These are phyloP conservation scores for Penicillium sp. DNA, from an alignment of 2,329 filamentous ascomycete genomes.

Conservation along the genomic window DNA sequence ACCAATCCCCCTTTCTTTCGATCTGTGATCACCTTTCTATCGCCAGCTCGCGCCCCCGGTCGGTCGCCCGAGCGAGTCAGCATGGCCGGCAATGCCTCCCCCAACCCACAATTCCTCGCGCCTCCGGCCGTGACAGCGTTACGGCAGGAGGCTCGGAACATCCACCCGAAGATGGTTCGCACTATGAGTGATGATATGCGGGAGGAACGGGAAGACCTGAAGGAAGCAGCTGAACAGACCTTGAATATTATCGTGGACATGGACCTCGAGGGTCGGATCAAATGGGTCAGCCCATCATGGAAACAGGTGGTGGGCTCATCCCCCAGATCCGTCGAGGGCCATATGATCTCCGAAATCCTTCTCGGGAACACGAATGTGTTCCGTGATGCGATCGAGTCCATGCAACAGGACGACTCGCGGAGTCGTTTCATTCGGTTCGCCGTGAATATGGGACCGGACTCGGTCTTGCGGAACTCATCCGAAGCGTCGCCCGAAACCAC, in stretches of 20 bases:
- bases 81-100: constrained; percentile 46
- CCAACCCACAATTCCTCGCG: constrained; percentile 43
- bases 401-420: constrained; percentile 89
- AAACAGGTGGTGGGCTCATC: constrained; percentile 84
- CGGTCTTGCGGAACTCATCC: constrained; percentile 59
- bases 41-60: constrained; percentile 3
- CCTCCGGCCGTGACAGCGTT: constrained; percentile 48
- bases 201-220: constrained; percentile 89
- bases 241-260: constrained; percentile 95
- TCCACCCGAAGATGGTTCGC: constrained; percentile 54
- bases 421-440: constrained; percentile 88
- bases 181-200: constrained; percentile 85
- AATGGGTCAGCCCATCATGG: constrained; percentile 98
- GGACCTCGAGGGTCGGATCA: constrained; percentile 83
- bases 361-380: constrained; percentile 80
- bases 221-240: constrained; percentile 93
- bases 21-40: constrained; percentile 1
- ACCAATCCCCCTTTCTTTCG: constrained; percentile 1
- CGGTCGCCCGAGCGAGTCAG: constrained; percentile 25
- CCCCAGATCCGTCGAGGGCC: constrained; percentile 71
- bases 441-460: constrained; percentile 68
- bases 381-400: constrained; percentile 77
- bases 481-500: constrained; percentile 30
- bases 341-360: constrained; percentile 77
- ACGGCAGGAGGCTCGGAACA: constrained; percentile 45